Evolutionary conservation across 805 yeast species (phyloP), one percentile per base, ranked within the genome.

Genomic region (Yarrowia sp.): DNA sequence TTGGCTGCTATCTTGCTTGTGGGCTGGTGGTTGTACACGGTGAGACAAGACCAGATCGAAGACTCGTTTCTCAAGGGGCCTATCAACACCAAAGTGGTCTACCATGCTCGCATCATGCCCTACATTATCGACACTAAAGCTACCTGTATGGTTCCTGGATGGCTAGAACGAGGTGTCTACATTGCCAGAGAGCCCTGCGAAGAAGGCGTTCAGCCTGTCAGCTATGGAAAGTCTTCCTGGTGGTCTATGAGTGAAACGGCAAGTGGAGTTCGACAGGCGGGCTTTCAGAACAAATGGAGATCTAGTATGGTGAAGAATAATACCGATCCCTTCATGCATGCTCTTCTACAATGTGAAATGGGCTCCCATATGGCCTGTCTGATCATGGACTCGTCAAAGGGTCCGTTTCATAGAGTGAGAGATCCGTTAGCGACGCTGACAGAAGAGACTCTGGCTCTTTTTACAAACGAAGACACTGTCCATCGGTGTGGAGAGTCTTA

Each of bases 301-400:
- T 41, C 48, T 11, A 41, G 48, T 11, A 14, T 2, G 15, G 22
- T 26, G 5, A 10, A 15, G 8, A 26, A 56, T 2, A 11, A 36
- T 19, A 40, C 36, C 3, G 49, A 42, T 11, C 19, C 40, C 3
- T 56, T 56, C 11, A 2, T 26, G 9, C 63, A 56, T 10, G 63
- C 63, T n/a, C 38, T 56, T 7, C 9, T 9, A 2, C 40, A 41
- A 40, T 56, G 63, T n/a, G 40, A 56, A 3, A 41, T 15, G 26
- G 63, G 63, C 26, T 9, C 15, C 1, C 63, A 56, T 15, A 56
- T 56, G 63, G 46, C 22, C 15, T 56, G 63, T 42, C 46, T 56
- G 26, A 42, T 56, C 22, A 56, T 56, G 63, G 38, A 55, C 15
- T 3, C 16, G 46, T 15, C 61, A 5, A 40, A 55, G 36, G 61